These are phyloP conservation scores for Triticum turgidum DNA, from an alignment of 176 grass and related monocot genomes.

Conservation along the genomic window DNA sequence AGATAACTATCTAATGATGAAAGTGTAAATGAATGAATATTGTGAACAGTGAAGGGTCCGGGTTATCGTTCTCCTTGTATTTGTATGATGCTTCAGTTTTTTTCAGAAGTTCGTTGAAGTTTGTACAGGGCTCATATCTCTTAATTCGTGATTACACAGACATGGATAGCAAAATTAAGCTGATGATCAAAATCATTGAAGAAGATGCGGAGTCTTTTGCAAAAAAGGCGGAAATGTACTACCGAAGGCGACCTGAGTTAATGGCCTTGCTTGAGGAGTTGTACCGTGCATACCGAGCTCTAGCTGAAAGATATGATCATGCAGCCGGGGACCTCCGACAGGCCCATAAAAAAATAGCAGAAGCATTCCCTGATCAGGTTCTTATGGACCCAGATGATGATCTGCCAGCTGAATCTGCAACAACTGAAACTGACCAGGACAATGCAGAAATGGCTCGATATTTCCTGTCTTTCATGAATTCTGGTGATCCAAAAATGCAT, in stretches of 20 bases:
- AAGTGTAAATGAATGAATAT: neutral
- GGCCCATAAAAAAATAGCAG: conserved; percentile 74
- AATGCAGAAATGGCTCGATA: conserved; percentile 46
- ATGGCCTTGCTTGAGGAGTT: conserved; percentile 91
- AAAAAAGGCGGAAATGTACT: conserved; percentile 94
- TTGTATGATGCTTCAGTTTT: conserved; percentile 8
- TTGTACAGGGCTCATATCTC: conserved; percentile 11
- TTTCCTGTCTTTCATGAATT: conserved; percentile 43
- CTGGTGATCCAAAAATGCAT: conserved; percentile 36
- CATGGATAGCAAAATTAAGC: conserved; percentile 81
- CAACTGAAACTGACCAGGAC: conserved; percentile 39
- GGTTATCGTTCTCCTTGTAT: neutral
- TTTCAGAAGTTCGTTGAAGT: neutral
- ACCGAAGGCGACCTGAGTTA: conserved; percentile 79
- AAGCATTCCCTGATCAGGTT: conserved; percentile 73
- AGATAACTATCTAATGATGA: neutral
- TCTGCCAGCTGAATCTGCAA: conserved; percentile 45
- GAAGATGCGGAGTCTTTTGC: conserved; percentile 97
- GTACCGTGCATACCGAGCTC: conserved; percentile 80
- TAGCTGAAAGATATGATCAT: conserved; percentile 89
- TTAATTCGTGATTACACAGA: conserved; percentile 45
- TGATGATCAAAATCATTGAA: conserved; percentile 88
- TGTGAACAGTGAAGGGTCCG: neutral
- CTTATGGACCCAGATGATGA: conserved; percentile 76
- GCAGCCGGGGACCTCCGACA: conserved; percentile 77